Base-by-base conservation (phyloP, 2,329 filamentous ascomycete genomes). In the Truncatella angustata region DNA sequence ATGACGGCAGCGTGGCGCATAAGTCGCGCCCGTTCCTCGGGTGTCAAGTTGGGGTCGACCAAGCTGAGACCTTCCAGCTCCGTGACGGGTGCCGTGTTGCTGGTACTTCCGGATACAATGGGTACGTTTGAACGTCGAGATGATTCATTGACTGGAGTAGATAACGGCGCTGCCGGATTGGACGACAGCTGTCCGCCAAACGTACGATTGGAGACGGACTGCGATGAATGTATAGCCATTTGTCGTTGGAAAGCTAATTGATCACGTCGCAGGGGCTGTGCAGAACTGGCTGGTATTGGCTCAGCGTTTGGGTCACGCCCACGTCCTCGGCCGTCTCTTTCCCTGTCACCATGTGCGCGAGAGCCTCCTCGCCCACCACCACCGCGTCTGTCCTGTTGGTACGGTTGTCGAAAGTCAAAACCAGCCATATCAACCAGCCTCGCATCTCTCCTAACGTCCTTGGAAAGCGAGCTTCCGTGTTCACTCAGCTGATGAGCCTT, bases 191-290 rank as follows among this genome's bases (percentile, higher is more conserved):
- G 87, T 5, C 91, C 91, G 39, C 92, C 91, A 73, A 97, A 97
- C 3, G 85, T 91, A 39, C 91, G 83, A 40, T 82, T 86, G 0
- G 89, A 84, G 0, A 90, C 81, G 0, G 91, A 90, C 64, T 95
- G 91, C 1, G 91, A 87, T 46, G 86, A 92, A 61, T 96, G 91
- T 46, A 97, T 91, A 36, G 91, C 92, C 78, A 96, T 85, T 63
- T 96, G 91, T 47, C 94, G 81, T 65, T 97, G 93, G 67, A 91
- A 96, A 2, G 94, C 93, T 49, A 96, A 74, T 69, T 97, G 91
- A 57, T 95, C 94, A 65, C 94, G 79, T 45, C 89, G 82, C 64
- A 97, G 68, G 1, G 91, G 86, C 58, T 94, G 90, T 1, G 89
- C 87, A 50, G 88, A 90, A 28, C 88, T 89, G 5, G 82, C 75